phyloP scores from a whole-genome alignment of 1,139 yeast genomes.

The Yamadazyma trypodendri region DNA sequence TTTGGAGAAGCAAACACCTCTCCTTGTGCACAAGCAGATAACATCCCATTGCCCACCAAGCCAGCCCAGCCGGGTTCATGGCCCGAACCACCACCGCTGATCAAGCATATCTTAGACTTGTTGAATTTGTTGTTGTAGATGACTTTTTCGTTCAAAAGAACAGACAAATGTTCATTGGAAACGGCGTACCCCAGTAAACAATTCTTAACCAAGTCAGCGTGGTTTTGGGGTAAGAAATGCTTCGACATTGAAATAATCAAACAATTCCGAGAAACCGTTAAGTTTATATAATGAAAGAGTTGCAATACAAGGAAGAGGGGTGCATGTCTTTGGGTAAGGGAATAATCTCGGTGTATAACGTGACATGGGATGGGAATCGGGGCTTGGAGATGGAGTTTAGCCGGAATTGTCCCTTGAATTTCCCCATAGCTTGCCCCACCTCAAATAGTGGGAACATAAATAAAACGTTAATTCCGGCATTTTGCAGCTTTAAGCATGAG shows the following conservation, averaged over 20 bases:
- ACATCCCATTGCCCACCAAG: slow-evolving; percentile 44
- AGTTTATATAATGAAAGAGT: no score
- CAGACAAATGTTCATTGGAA: slow-evolving; percentile 18
- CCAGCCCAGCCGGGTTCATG: slow-evolving; percentile 50
- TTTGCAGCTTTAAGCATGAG: slow-evolving; percentile 14
- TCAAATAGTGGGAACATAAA: not conserved
- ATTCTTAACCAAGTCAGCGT: slow-evolving; percentile 18
- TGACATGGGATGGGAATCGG: no score
- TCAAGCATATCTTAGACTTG: slow-evolving; percentile 27
- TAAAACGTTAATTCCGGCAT: not conserved
- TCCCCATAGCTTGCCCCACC: slow-evolving; percentile 2
- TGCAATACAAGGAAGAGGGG: no score
- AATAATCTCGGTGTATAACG: no score
- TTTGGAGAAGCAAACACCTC: slow-evolving; percentile 47
- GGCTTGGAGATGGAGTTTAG: slow-evolving; percentile 5
- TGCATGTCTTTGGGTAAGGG: no score
- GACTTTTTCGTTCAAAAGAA: slow-evolving; percentile 33
- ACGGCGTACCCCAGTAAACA: slow-evolving; percentile 20
- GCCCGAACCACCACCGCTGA: slow-evolving; percentile 41
- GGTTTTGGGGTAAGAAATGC: slow-evolving; percentile 22
- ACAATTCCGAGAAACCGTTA: not conserved
- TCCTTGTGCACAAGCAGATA: slow-evolving; percentile 46
- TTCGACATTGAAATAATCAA: slow-evolving; percentile 14
- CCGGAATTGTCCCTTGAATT: slow-evolving; percentile 5
- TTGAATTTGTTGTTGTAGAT: slow-evolving; percentile 31